phyloP scores from a whole-genome alignment of 495 filamentous ascomycete species.

The Penicillium macrosclerotiorum region DNA sequence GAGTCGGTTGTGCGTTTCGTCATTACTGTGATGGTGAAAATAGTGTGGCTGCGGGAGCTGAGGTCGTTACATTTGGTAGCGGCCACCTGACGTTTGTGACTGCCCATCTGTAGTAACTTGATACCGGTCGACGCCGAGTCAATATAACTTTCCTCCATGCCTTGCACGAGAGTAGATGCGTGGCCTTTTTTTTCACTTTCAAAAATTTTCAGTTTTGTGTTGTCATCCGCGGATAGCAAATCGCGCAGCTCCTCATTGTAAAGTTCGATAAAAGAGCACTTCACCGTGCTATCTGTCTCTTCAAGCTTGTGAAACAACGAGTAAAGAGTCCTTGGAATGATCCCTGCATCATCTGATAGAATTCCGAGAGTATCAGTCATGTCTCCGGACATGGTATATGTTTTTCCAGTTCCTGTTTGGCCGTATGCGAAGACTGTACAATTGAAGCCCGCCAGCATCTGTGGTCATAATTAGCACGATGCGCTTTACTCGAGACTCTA shows the following conservation, averaged over 20 bases:
- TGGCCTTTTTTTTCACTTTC: slow-evolving; percentile 87
- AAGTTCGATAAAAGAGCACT: slow-evolving; percentile 97
- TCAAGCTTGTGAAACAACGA: slow-evolving; percentile 83
- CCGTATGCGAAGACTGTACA: slow-evolving; percentile 99
- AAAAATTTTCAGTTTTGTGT: slow-evolving; percentile 86
- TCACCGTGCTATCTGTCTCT: slow-evolving; percentile 83
- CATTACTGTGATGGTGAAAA: slow-evolving; percentile 91
- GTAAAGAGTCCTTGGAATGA: slow-evolving; percentile 86
- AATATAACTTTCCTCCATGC: slow-evolving; percentile 95
- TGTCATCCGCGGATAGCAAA: slow-evolving; percentile 77
- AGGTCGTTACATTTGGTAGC: slow-evolving; percentile 98
- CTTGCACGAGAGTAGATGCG: slow-evolving; percentile 80
- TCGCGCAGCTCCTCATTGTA: slow-evolving; percentile 98
- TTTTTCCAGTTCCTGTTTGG: slow-evolving; percentile 97
- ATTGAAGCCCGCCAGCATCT: slow-evolving; percentile 97
- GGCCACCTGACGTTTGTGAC: slow-evolving; percentile 90
- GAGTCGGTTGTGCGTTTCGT: slow-evolving; percentile 78
- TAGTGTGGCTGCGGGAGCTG: slow-evolving; percentile 91
- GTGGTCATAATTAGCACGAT: slow-evolving; percentile 14
- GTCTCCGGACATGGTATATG: slow-evolving; percentile 98
- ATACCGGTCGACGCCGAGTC: slow-evolving; percentile 81
- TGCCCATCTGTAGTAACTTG: slow-evolving; percentile 83
- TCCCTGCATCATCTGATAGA: slow-evolving; percentile 86
- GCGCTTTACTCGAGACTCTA: not conserved
- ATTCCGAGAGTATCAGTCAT: slow-evolving; percentile 84